phyloP scores from a whole-genome alignment of 2,329 filamentous ascomycete species.

The Mollisia scopiformis region DNA sequence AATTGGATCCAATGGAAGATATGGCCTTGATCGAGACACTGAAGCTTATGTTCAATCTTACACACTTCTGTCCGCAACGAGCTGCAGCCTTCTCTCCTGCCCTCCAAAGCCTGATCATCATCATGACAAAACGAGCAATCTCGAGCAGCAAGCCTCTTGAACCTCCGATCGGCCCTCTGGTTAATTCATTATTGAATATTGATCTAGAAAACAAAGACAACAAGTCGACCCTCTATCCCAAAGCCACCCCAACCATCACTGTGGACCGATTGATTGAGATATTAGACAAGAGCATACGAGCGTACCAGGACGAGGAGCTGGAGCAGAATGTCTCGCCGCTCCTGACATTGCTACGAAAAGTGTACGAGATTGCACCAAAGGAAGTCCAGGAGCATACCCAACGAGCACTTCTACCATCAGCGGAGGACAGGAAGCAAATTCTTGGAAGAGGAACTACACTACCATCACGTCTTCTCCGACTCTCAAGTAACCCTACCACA shows the following conservation, averaged over 20 bases:
- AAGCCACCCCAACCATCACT: slow-evolving; percentile 59
- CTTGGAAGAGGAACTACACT: slow-evolving; percentile 77
- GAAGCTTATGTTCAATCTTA: slow-evolving; percentile 89
- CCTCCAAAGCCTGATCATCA: slow-evolving; percentile 69
- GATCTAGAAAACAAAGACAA: slow-evolving; percentile 60
- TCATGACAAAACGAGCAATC: slow-evolving; percentile 64
- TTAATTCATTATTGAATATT: slow-evolving; percentile 83
- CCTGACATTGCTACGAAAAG: slow-evolving; percentile 69
- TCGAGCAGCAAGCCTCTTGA: slow-evolving; percentile 70
- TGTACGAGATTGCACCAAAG: slow-evolving; percentile 72
- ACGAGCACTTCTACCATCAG: slow-evolving; percentile 71
- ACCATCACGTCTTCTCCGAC: slow-evolving; percentile 74
- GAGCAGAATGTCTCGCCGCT: slow-evolving; percentile 74
- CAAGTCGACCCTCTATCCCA: slow-evolving; percentile 63
- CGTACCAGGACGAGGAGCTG: slow-evolving; percentile 69
- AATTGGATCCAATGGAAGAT: slow-evolving; percentile 66
- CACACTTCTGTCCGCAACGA: slow-evolving; percentile 70
- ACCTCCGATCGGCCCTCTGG: slow-evolving; percentile 68
- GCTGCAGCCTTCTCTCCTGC: slow-evolving; percentile 65
- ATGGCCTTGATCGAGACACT: slow-evolving; percentile 83
- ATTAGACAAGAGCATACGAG: slow-evolving; percentile 65
- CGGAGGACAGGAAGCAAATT: slow-evolving; percentile 74
- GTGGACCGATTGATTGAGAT: slow-evolving; percentile 70
- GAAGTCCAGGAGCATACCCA: slow-evolving; percentile 66
- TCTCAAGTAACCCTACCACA: slow-evolving; percentile 74